These are phyloP conservation scores for Pochonia chlamydosporia DNA, from an alignment of 2,329 filamentous ascomycete species.

Conservation along the genomic window DNA sequence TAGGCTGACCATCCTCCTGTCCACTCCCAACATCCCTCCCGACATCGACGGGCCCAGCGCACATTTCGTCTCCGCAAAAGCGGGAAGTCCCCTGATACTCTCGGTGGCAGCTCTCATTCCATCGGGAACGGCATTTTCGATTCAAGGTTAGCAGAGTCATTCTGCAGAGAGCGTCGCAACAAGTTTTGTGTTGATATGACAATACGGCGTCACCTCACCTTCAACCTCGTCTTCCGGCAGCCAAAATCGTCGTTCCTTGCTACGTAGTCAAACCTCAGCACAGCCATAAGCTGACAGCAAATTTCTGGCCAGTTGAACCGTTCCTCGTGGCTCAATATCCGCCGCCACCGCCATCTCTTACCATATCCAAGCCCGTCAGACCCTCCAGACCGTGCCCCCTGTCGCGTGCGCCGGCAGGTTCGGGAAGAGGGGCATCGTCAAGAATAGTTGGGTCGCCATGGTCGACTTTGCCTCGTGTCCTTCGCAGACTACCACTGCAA, in stretches of 20 bases:
- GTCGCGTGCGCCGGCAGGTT: constrained; percentile 3
- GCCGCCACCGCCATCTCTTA: neutral
- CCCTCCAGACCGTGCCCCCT: neutral
- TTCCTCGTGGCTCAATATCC: neutral
- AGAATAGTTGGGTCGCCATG: neutral
- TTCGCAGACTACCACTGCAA: neutral
- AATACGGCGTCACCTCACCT: neutral
- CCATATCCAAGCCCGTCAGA: neutral
- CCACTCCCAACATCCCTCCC: no score
- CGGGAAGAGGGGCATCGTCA: constrained; percentile 1
- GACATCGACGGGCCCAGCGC: no score
- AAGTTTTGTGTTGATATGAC: neutral
- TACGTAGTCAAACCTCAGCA: no score
- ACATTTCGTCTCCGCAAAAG: neutral
- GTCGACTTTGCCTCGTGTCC: neutral
- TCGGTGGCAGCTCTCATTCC: neutral
- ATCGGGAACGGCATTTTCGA: no score
- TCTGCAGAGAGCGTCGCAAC: neutral
- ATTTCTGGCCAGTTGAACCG: neutral
- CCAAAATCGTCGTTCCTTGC: no score
- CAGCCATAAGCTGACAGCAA: neutral
- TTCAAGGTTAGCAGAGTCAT: neutral
- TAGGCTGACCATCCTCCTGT: no score
- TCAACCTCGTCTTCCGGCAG: no score
- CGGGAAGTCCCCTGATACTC: neutral